Evolutionary conservation across 345 rosid genomes (phyloP).

Genomic region (Salix arbutifolia): DNA sequence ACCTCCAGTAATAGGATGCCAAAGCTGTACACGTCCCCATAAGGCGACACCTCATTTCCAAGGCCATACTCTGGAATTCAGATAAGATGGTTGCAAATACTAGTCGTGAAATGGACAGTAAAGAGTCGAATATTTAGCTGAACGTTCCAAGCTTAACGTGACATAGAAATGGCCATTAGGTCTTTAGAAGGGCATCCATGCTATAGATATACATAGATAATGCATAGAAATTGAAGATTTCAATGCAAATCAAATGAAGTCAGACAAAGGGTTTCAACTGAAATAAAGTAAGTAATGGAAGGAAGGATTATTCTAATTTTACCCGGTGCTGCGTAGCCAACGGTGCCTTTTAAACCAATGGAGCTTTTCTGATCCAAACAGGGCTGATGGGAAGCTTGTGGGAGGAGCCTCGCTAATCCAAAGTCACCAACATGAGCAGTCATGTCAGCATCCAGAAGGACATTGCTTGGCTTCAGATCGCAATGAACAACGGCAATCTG

Average conservation of each 20-base stretch:
- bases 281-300: background rate
- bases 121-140: too few species aligned
- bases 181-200: too few species aligned
- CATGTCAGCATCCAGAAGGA: background rate
- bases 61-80: slow-evolving; percentile 13
- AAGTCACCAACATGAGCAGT: background rate
- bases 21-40: slow-evolving; percentile 29
- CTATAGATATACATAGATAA: too few species aligned
- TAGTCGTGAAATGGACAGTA: too few species aligned
- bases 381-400: background rate
- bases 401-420: slow-evolving; percentile 3
- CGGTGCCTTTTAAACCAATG: background rate
- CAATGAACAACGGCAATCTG: background rate
- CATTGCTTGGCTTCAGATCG: background rate
- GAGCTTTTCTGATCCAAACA: background rate
- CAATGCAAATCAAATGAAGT: background rate
- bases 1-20: slow-evolving; percentile 35
- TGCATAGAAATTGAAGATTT: too few species aligned
- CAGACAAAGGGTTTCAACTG: background rate
- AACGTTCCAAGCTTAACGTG: too few species aligned
- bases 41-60: slow-evolving; percentile 1
- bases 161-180: too few species aligned
- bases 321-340: slow-evolving; percentile 13
- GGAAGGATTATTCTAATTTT: background rate
- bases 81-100: too few species aligned